These are phyloP conservation scores for Paratrimastix pyriformis DNA, from an alignment of 78 protist genomes.

Conservation along the genomic window DNA sequence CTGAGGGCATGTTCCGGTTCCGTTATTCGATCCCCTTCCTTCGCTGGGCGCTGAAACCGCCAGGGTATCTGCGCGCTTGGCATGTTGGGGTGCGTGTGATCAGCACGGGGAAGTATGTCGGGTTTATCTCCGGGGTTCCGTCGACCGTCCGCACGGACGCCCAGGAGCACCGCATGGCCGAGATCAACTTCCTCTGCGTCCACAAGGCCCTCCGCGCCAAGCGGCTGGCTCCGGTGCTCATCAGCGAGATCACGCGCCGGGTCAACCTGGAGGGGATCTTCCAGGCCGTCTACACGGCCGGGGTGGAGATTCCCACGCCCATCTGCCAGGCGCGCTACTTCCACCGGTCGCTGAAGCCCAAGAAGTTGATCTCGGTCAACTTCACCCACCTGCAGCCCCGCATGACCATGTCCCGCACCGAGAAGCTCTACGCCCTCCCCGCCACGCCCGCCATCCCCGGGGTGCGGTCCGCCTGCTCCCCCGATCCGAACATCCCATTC, in stretches of 20 bases:
- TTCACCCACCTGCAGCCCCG: background rate
- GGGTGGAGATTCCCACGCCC: background rate
- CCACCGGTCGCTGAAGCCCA: background rate
- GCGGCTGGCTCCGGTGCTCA: conserved; percentile 7
- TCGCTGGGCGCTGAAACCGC: background rate
- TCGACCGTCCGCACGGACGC: background rate
- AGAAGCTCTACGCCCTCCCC: background rate
- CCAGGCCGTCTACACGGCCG: conserved; percentile 7
- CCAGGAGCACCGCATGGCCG: background rate
- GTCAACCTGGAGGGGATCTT: conserved; percentile 1
- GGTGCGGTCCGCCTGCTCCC: too few relatives aligned
- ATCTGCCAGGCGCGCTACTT: background rate
- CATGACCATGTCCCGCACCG: background rate
- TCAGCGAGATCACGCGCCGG: conserved; percentile 6
- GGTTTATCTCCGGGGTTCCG: conserved; percentile 3
- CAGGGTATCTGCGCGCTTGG: background rate
- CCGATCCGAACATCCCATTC: too few relatives aligned
- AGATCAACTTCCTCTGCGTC: background rate
- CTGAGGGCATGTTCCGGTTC: background rate
- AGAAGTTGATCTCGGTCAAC: background rate
- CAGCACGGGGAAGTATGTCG: background rate
- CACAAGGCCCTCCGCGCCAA: conserved; percentile 1
- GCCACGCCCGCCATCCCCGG: too few relatives aligned
- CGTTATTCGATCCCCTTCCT: background rate
- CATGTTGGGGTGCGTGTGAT: background rate